Evolutionary conservation across 352 stramenopile genomes (phyloP).

Genomic region (Pseudoperonospora humuli): DNA sequence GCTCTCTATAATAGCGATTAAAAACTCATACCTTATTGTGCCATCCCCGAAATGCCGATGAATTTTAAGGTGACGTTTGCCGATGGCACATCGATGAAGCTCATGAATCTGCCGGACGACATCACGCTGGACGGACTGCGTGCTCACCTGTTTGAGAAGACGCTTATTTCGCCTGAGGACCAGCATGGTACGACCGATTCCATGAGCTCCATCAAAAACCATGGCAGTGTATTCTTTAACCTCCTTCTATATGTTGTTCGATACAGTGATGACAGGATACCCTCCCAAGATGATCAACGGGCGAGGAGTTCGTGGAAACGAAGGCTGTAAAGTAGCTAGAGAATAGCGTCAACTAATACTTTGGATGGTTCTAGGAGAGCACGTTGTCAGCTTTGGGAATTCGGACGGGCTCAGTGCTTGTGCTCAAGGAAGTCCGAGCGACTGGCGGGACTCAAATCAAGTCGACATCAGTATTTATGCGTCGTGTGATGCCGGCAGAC

Average conservation of each 20-base stretch:
- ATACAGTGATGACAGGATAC: slow-evolving; percentile 67
- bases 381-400: slow-evolving; percentile 44
- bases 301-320: slow-evolving; percentile 34
- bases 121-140: slow-evolving; percentile 55
- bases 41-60: slow-evolving; percentile 30
- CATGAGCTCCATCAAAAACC: too few species aligned
- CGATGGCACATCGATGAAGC: slow-evolving; percentile 62
- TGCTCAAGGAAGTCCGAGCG: slow-evolving; percentile 54
- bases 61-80: slow-evolving; percentile 77
- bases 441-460: slow-evolving; percentile 11
- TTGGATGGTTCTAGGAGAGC: slow-evolving; percentile 23
- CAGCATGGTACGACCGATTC: slow-evolving; percentile 60
- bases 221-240: too few species aligned
- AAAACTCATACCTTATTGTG: too few species aligned
- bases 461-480: slow-evolving; percentile 49
- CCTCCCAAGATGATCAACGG: slow-evolving; percentile 60
- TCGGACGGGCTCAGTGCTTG: slow-evolving; percentile 57
- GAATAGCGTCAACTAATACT: neutral
- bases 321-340: neutral
- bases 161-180: slow-evolving; percentile 46
- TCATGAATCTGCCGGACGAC: slow-evolving; percentile 50
- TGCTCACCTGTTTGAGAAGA: slow-evolving; percentile 44
- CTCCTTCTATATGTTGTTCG: neutral
- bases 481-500: slow-evolving; percentile 69
- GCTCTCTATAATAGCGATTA: too few species aligned